Percentiles rank a stretch among this genome's conserved stretches.
phyloP scores from a whole-genome alignment of 768 basidiomycete species.

The Kwoniella heveanensis region DNA sequence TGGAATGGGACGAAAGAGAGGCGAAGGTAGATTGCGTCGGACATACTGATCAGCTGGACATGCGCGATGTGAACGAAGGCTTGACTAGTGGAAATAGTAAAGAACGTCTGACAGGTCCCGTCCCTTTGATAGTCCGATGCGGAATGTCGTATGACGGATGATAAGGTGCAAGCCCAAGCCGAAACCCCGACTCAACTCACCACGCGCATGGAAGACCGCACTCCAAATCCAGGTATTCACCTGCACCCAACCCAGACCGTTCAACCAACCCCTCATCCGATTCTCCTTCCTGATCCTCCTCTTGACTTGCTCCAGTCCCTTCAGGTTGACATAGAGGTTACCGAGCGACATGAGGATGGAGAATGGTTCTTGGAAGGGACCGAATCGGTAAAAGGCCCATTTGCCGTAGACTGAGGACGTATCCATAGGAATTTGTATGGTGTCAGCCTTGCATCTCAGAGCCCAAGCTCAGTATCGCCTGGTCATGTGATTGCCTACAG shows the following conservation, averaged over 20 bases:
- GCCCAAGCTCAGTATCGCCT: too few species aligned
- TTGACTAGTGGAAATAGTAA: too few species aligned
- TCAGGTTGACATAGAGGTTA: slow-evolving; percentile 75
- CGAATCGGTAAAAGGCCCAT: slow-evolving; percentile 90
- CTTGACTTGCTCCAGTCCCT: slow-evolving; percentile 60
- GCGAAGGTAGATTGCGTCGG: not conserved
- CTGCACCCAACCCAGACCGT: slow-evolving; percentile 63
- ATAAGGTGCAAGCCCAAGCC: too few species aligned
- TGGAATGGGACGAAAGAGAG: not conserved
- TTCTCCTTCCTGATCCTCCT: slow-evolving; percentile 46
- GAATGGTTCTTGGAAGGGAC: slow-evolving; percentile 92
- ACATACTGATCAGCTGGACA: not conserved
- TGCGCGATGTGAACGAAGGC: too few species aligned
- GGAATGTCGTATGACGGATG: too few species aligned
- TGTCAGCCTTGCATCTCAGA: too few species aligned
- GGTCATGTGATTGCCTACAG: too few species aligned
- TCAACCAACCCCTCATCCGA: slow-evolving; percentile 45
- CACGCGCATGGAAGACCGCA: slow-evolving; percentile 86
- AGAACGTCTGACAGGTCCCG: slow-evolving; percentile 2
- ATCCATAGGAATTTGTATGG: too few species aligned
- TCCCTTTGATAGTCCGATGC: too few species aligned
- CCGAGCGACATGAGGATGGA: slow-evolving; percentile 85
- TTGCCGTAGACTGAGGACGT: slow-evolving; percentile 70
- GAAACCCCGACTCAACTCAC: too few species aligned
- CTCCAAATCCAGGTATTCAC: slow-evolving; percentile 94